phyloP scores from a whole-genome alignment of 371 early-diverging fungal genomes.

The Blastocladiella emersonii region DNA sequence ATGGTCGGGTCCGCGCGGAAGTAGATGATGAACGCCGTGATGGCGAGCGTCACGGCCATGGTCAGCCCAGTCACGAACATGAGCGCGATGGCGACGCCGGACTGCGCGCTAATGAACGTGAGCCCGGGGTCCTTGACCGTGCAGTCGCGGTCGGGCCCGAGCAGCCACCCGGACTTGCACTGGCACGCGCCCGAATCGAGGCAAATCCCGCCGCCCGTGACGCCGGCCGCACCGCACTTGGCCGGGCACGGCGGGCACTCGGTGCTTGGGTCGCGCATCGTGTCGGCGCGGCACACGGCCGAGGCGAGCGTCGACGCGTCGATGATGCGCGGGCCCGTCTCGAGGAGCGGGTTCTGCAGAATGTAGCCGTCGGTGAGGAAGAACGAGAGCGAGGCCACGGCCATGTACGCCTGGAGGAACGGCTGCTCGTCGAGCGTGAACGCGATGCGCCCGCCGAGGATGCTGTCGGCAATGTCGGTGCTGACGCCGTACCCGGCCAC shows the following conservation, averaged over 20 bases:
- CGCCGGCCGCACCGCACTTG: too few relatives aligned
- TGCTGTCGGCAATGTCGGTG: neutral
- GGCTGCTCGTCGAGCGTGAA: constrained; percentile 1
- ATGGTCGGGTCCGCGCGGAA: neutral
- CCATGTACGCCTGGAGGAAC: neutral
- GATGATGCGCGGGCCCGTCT: neutral
- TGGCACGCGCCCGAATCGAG: neutral
- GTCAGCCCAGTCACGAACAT: neutral
- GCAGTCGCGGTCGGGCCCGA: neutral
- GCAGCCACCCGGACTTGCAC: neutral
- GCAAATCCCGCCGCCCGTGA: neutral
- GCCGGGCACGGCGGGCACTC: neutral
- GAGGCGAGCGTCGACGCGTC: neutral
- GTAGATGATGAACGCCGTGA: neutral
- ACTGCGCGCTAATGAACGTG: neutral
- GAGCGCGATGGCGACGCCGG: neutral
- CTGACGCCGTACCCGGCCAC: neutral
- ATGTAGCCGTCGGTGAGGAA: neutral
- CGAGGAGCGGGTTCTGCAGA: neutral
- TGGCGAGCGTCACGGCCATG: neutral
- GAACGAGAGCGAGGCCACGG: neutral
- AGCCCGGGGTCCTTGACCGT: neutral
- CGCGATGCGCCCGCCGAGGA: neutral
- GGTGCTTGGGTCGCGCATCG: neutral
- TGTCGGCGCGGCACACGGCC: neutral